Percentiles rank a stretch among this genome's conserved stretches.
phyloP scores from a whole-genome alignment of 2,329 filamentous ascomycete genomes.

The Didymosphaeria variabile region DNA sequence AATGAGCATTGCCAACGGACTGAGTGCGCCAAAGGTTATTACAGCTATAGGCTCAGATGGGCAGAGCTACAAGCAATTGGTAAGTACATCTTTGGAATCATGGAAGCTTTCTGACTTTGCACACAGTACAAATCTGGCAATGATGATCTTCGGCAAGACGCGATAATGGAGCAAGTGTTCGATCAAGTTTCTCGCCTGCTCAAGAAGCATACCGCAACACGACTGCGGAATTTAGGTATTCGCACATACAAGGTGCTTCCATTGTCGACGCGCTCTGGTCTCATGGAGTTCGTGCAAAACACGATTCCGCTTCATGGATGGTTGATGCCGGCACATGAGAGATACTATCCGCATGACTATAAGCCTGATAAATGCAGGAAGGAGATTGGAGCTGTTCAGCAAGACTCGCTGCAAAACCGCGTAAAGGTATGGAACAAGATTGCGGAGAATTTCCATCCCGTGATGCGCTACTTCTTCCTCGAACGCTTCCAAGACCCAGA shows the following conservation, averaged over 20 bases:
- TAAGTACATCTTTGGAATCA: conserved; percentile 45
- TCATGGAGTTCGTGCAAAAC: conserved; percentile 97
- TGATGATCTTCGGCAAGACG: conserved; percentile 95
- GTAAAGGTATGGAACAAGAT: conserved; percentile 80
- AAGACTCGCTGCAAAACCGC: conserved; percentile 73
- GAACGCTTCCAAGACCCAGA: conserved; percentile 93
- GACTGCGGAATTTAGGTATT: conserved; percentile 87
- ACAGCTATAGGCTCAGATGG: conserved; percentile 83
- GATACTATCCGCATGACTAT: conserved; percentile 84
- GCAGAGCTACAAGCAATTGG: conserved; percentile 82
- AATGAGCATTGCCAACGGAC: conserved; percentile 86
- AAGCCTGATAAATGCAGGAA: conserved; percentile 80
- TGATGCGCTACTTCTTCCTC: conserved; percentile 97
- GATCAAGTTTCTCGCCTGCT: conserved; percentile 92
- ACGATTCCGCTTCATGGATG: conserved; percentile 93
- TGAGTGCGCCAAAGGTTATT: conserved; percentile 94
- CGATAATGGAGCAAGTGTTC: conserved; percentile 99
- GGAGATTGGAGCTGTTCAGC: conserved; percentile 78
- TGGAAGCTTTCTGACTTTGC: neutral
- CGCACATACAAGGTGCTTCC: conserved; percentile 97
- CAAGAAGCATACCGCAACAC: conserved; percentile 83
- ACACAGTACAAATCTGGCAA: conserved; percentile 89
- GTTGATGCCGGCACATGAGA: conserved; percentile 87
- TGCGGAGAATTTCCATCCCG: conserved; percentile 84
- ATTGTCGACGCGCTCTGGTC: conserved; percentile 81